A percentile compares a stretch with the other conserved stretches of the same genome.
phyloP scores from a whole-genome alignment of 2,329 filamentous ascomycete genomes.

The Ramularia endophylla region DNA sequence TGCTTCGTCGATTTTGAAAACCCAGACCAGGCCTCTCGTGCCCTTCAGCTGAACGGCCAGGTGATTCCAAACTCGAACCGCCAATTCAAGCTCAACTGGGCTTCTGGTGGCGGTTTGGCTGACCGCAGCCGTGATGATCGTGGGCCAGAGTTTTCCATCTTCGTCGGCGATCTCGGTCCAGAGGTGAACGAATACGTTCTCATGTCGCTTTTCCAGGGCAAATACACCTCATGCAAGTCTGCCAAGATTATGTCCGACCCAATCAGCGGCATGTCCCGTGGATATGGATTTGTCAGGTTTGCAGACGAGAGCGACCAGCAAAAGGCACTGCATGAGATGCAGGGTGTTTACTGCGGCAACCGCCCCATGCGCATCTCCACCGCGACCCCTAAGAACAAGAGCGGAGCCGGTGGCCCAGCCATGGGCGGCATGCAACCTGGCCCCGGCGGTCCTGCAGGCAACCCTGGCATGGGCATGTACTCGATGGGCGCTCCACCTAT shows the following conservation, averaged over 20 bases:
- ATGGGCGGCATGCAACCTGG: slow-evolving; percentile 54
- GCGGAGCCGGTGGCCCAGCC: slow-evolving; percentile 42
- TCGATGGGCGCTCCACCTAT: slow-evolving; percentile 64
- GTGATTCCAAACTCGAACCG: slow-evolving; percentile 90
- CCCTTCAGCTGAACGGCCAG: slow-evolving; percentile 80
- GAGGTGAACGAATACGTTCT: slow-evolving; percentile 99
- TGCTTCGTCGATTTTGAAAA: slow-evolving; percentile 93
- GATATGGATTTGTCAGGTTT: slow-evolving; percentile 97
- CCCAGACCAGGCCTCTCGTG: slow-evolving; percentile 82
- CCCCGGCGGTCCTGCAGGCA: slow-evolving; percentile 44
- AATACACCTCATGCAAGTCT: slow-evolving; percentile 96
- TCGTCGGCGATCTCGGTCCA: slow-evolving; percentile 93
- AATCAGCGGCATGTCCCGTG: slow-evolving; percentile 93
- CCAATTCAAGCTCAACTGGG: slow-evolving; percentile 99
- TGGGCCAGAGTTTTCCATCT: slow-evolving; percentile 93
- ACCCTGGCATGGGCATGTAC: slow-evolving; percentile 57
- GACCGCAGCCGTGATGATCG: slow-evolving; percentile 94
- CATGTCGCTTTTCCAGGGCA: slow-evolving; percentile 92
- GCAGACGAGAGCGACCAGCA: slow-evolving; percentile 94
- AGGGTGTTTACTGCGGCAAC: slow-evolving; percentile 98
- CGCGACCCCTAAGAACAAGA: slow-evolving; percentile 91
- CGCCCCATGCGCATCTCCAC: slow-evolving; percentile 98
- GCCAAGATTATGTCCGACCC: slow-evolving; percentile 99
- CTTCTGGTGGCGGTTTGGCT: slow-evolving; percentile 88
- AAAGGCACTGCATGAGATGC: slow-evolving; percentile 94